A percentile compares a stretch with the other conserved stretches of the same genome.
Evolutionary conservation across 352 stramenopile species (phyloP).

Genomic region (Globisporangium takayamanum): DNA sequence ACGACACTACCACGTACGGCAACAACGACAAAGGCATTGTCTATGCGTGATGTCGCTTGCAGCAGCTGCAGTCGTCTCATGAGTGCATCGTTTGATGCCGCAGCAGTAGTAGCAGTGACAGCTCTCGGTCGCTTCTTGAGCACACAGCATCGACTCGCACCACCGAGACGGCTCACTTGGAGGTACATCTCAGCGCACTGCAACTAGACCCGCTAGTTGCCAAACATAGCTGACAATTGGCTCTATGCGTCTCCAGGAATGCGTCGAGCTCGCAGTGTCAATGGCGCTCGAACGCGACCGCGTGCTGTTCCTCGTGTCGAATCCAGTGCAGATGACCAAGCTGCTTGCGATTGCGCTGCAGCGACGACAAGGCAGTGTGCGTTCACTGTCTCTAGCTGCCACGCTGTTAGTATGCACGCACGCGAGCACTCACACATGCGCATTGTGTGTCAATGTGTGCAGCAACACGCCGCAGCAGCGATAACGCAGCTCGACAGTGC

Average conservation of each 20-base stretch:
- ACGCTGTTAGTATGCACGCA: not conserved
- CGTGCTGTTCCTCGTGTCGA: constrained; percentile 13
- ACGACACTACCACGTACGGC: constrained; percentile 4
- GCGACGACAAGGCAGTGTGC: not conserved
- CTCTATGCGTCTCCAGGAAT: not conserved
- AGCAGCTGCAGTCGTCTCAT: not conserved
- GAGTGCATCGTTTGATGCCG: not conserved
- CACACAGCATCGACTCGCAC: no score
- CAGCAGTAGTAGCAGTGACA: no score
- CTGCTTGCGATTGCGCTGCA: constrained; percentile 10
- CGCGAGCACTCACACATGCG: not conserved
- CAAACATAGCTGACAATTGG: not conserved
- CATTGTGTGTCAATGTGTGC: not conserved
- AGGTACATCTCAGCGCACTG: no score
- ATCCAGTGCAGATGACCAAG: constrained; percentile 9
- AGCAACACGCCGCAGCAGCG: not conserved
- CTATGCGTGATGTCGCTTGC: not conserved
- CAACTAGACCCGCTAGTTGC: no score
- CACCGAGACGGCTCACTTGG: no score
- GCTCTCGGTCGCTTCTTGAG: no score
- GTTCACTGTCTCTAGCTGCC: not conserved
- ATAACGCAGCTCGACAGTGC: constrained; percentile 3
- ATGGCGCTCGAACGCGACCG: constrained; percentile 11
- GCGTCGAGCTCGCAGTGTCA: constrained; percentile 14
- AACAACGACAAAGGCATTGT: constrained; percentile 6